phyloP scores from a whole-genome alignment of 352 stramenopile species.

The Pythium sp. region DNA sequence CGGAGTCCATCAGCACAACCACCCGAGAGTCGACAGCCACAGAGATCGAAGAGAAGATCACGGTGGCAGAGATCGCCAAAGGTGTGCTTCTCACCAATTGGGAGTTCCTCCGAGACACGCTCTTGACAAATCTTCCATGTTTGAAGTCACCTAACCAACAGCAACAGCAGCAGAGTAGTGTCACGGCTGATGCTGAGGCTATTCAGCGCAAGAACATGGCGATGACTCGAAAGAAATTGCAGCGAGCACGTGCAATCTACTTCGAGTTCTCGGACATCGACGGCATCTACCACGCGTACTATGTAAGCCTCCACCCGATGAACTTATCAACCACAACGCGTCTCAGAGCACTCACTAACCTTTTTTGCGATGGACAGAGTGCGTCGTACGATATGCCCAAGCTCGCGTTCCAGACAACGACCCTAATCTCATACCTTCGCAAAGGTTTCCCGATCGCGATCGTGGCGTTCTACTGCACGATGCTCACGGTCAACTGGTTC shows the following conservation, averaged over 20 bases:
- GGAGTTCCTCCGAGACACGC: constrained; percentile 2
- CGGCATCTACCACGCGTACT: constrained; percentile 23
- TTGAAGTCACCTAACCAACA: not conserved
- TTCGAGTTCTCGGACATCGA: constrained; percentile 20
- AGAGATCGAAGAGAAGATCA: constrained; percentile 16
- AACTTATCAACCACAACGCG: not conserved
- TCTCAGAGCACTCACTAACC: too few relatives aligned
- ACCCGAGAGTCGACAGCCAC: constrained; percentile 3
- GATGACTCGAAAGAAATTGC: constrained; percentile 8
- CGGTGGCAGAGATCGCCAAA: constrained; percentile 14
- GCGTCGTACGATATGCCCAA: constrained; percentile 44
- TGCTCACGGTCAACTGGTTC: constrained; percentile 45
- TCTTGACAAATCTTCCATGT: not conserved
- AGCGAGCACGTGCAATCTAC: constrained; percentile 15
- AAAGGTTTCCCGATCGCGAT: constrained; percentile 41
- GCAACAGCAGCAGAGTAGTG: not conserved
- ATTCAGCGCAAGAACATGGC: constrained; percentile 1
- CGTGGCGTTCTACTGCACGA: constrained; percentile 33
- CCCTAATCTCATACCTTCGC: constrained; percentile 38
- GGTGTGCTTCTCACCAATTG: constrained; percentile 14
- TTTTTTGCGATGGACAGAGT: constrained; percentile 20
- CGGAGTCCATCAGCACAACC: not conserved
- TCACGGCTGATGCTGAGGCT: not conserved
- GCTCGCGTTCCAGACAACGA: constrained; percentile 45
- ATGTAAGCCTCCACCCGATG: constrained; percentile 8